A percentile compares a stretch with the other conserved stretches of the same genome.
These are phyloP conservation scores for Diversispora epigaea DNA, from an alignment of 192 early-diverging fungal species.

Conservation along the genomic window DNA sequence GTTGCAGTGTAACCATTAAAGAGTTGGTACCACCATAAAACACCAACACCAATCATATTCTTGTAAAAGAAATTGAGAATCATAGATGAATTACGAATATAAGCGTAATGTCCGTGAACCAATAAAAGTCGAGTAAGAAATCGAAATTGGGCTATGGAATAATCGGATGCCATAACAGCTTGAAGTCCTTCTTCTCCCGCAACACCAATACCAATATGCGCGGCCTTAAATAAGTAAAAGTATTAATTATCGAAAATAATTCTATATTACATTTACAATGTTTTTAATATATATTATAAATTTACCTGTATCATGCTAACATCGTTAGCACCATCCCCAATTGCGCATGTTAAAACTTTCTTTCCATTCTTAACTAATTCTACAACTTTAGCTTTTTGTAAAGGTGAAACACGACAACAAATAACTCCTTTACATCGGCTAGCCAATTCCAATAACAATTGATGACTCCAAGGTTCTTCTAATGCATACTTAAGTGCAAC, in stretches of 20 bases:
- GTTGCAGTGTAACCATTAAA: slow-evolving; percentile 75
- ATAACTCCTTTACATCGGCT: slow-evolving; percentile 65
- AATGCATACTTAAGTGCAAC: slow-evolving; percentile 59
- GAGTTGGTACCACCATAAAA: slow-evolving; percentile 79
- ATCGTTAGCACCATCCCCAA: slow-evolving; percentile 85
- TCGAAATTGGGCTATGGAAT: slow-evolving; percentile 71
- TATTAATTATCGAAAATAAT: background rate
- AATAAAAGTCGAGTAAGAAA: slow-evolving; percentile 63
- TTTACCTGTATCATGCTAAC: slow-evolving; percentile 80
- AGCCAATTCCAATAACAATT: slow-evolving; percentile 52
- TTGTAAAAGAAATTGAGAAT: slow-evolving; percentile 75
- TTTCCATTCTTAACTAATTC: slow-evolving; percentile 64
- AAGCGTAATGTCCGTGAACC: slow-evolving; percentile 73
- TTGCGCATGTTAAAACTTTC: slow-evolving; percentile 67
- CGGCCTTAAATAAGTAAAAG: slow-evolving; percentile 39
- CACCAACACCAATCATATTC: slow-evolving; percentile 68
- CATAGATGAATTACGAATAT: slow-evolving; percentile 57
- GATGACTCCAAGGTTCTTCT: slow-evolving; percentile 43
- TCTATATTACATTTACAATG: background rate
- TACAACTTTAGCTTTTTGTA: slow-evolving; percentile 78
- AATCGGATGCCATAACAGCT: slow-evolving; percentile 74
- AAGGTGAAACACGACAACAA: slow-evolving; percentile 75
- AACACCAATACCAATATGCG: slow-evolving; percentile 75
- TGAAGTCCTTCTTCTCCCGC: slow-evolving; percentile 77
- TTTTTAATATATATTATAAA: slow-evolving; percentile 38